Percentiles rank a stretch among this genome's conserved stretches.
These are phyloP conservation scores for Metarhizium robertsii DNA, from an alignment of 2,329 filamentous ascomycete species.

Conservation along the genomic window DNA sequence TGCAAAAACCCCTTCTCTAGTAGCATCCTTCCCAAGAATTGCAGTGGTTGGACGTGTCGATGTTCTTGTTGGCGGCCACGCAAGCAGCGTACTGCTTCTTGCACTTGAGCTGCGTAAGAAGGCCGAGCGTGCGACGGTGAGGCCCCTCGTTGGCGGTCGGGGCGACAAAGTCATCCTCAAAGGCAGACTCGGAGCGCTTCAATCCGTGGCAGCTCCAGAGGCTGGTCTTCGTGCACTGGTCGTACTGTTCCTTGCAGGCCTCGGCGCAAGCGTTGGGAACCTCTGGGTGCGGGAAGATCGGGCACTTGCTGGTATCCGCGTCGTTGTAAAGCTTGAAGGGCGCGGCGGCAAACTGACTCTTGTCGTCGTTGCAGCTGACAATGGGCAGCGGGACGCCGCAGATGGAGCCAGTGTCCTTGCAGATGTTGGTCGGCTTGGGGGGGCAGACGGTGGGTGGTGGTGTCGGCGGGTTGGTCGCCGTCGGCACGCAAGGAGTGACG, in stretches of 20 bases:
- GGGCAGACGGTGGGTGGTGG: neutral
- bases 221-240: neutral
- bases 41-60: neutral
- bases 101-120: neutral
- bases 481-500: neutral
- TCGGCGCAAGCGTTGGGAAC: neutral
- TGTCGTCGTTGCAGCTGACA: neutral
- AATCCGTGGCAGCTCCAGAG: neutral
- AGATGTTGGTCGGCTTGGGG: neutral
- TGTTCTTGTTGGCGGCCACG: neutral
- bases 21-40: neutral
- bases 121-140: neutral
- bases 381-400: neutral
- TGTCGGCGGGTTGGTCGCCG: neutral
- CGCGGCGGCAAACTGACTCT: neutral
- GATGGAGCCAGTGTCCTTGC: neutral
- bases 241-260: neutral
- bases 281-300: neutral
- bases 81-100: neutral
- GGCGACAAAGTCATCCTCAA: neutral
- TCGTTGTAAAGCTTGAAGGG: conserved; percentile 1
- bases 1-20: neutral
- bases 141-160: neutral
- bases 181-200: neutral
- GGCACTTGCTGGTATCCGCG: neutral